Evolutionary conservation across 225 moss, liverwort and hornwort genomes (phyloP), one percentile per base, ranked within the genome.

Genomic region (Marchantia paleacea): DNA sequence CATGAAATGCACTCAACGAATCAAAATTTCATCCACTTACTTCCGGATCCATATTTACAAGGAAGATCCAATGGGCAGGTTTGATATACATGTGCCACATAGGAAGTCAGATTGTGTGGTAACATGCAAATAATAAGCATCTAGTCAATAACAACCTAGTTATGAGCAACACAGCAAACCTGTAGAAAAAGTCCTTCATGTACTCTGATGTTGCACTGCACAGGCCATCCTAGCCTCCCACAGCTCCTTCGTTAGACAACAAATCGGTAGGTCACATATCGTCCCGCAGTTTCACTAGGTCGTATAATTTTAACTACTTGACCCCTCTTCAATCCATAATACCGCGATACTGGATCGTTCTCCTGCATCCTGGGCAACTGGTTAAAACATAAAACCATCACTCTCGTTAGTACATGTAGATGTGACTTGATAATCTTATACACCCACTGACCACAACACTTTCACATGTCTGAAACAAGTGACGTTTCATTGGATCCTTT

Each of bases 351-450:
- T 58, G 97, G 97, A 72, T 97, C 97, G 69, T 93, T 94, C 80
- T 94, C 94, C 86, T 97, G 97, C 93, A 97, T 97, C 29, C 97
- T 87, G 52, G 97, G 97, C 77, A 97, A 89, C 96, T 96, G 88
- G 77, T 67, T 58, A 76, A 82, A 20, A 53, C 63, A 64, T n/a
- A 64, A 66, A 53, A 76, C 62, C 67, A 12, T 19, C 31, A n/a
- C n/a, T 29, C 54, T 28, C 2, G n/a, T 72, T n/a, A 72, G 72
- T 51, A 50, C 10, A 50, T 50, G 7, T 18, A n/a, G 22, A 48
- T 7, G 20, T 49, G 0, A 7, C 71, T 1, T 13, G 39, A 13
- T 47, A 3, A 31, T 69, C 12, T 14, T 28, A 69, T 14, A 39
- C 39, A 10, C 7, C 13, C 31, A 10, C 9, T 15, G 15, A 18